Percentiles rank a stretch among this genome's conserved stretches.
phyloP scores from a whole-genome alignment of 2,329 filamentous ascomycete species.

The Zymoseptoria passerinii region DNA sequence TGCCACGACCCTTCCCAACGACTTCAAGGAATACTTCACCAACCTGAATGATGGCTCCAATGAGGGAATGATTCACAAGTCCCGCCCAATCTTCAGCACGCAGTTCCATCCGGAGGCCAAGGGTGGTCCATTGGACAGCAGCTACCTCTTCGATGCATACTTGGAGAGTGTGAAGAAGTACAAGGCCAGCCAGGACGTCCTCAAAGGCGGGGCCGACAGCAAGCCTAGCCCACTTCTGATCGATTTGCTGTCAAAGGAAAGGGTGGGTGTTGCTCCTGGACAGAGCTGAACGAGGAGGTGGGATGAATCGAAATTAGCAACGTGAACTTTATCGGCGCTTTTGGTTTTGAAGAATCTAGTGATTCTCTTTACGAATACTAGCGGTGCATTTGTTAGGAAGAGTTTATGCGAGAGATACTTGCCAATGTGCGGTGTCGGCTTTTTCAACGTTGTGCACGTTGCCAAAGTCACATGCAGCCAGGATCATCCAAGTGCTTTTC shows the following conservation, averaged over 20 bases:
- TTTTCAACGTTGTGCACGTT: neutral
- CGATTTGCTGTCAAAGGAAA: slow-evolving; percentile 86
- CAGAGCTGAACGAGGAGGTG: neutral
- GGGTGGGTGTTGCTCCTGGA: slow-evolving; percentile 65
- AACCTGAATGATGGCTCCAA: slow-evolving; percentile 97
- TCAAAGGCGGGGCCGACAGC: slow-evolving; percentile 67
- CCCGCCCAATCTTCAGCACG: slow-evolving; percentile 92
- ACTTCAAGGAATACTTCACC: slow-evolving; percentile 97
- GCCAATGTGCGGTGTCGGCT: neutral
- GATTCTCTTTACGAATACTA: neutral
- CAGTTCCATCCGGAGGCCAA: slow-evolving; percentile 99
- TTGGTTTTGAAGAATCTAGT: neutral
- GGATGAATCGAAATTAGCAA: neutral
- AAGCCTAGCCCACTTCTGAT: slow-evolving; percentile 79
- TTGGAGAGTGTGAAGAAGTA: slow-evolving; percentile 80
- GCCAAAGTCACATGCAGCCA: neutral
- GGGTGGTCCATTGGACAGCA: slow-evolving; percentile 90
- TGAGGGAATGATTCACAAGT: slow-evolving; percentile 94
- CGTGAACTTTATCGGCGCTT: neutral
- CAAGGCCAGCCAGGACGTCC: slow-evolving; percentile 72
- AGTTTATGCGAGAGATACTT: neutral
- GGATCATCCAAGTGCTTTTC: neutral
- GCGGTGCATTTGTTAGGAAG: neutral
- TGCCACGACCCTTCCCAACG: slow-evolving; percentile 65
- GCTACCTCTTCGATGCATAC: slow-evolving; percentile 95